Percentiles rank a stretch among this genome's conserved stretches.
phyloP scores from a whole-genome alignment of 2,329 filamentous ascomycete species.

The Trichophyton benhamiae region DNA sequence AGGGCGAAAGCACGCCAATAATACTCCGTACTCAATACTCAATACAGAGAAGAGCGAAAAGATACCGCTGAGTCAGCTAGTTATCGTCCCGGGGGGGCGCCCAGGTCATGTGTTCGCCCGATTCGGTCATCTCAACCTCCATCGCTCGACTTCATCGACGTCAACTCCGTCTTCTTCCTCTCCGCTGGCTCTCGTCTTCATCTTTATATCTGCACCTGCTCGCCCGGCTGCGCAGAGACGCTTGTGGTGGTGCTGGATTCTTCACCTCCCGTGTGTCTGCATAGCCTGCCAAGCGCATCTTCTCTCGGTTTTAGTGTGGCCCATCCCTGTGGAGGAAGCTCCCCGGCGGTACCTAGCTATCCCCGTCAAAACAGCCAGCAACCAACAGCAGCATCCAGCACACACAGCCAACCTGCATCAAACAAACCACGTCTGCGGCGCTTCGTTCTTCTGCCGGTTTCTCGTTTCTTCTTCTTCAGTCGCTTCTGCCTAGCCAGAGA shows the following conservation, averaged over 20 bases:
- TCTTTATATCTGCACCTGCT: neutral
- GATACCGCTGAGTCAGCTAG: neutral
- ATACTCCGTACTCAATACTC: neutral
- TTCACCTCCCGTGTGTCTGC: neutral
- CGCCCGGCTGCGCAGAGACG: neutral
- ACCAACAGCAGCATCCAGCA: neutral
- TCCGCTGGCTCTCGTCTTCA: neutral
- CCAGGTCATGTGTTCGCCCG: neutral
- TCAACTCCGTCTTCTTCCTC: neutral
- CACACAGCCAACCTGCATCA: neutral
- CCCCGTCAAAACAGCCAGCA: neutral
- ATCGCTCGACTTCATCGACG: neutral
- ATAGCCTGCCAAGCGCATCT: neutral
- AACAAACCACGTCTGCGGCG: conserved; percentile 2
- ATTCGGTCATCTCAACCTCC: neutral
- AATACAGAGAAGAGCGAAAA: neutral
- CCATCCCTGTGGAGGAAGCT: conserved; percentile 4
- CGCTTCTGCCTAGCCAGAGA: neutral
- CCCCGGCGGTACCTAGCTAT: neutral
- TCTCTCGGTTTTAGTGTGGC: neutral
- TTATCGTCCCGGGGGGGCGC: neutral
- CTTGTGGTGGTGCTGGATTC: neutral
- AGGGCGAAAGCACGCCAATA: neutral
- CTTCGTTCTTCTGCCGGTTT: neutral
- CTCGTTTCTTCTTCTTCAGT: neutral